phyloP scores from a whole-genome alignment of 768 basidiomycete species.

The Lentinula raphanica region DNA sequence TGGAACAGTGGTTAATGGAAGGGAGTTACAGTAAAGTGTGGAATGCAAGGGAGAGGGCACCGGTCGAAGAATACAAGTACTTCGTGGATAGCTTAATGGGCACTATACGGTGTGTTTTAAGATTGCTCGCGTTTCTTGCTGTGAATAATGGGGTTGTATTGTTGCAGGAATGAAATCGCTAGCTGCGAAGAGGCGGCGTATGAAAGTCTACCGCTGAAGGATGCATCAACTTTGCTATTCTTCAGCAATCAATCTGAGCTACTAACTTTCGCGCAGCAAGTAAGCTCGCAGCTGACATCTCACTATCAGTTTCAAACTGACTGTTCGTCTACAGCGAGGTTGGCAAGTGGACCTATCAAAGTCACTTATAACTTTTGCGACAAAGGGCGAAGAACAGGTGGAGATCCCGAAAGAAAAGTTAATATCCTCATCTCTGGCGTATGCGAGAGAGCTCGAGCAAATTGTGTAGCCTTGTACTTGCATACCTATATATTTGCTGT shows the following conservation, averaged over 20 bases:
- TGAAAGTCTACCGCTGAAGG: slow-evolving; percentile 81
- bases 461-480: slow-evolving; percentile 56
- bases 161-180: slow-evolving; percentile 86
- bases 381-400: slow-evolving; percentile 73
- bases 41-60: slow-evolving; percentile 89
- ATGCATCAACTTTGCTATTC: slow-evolving; percentile 88
- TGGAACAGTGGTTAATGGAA: slow-evolving; percentile 98
- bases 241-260: slow-evolving; percentile 81
- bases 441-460: slow-evolving; percentile 86
- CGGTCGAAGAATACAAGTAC: slow-evolving; percentile 91
- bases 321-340: slow-evolving; percentile 53
- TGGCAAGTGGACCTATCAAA: slow-evolving; percentile 78
- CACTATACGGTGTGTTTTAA: slow-evolving; percentile 70
- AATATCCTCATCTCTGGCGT: slow-evolving; percentile 69
- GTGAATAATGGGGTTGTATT: background rate
- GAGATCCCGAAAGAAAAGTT: slow-evolving; percentile 86
- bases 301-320: slow-evolving; percentile 4
- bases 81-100: slow-evolving; percentile 92
- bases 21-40: slow-evolving; percentile 98
- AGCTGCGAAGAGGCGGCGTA: slow-evolving; percentile 95
- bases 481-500: slow-evolving; percentile 14
- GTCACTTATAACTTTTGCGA: slow-evolving; percentile 70
- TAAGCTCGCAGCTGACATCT: slow-evolving; percentile 25
- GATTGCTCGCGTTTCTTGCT: slow-evolving; percentile 2
- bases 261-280: slow-evolving; percentile 75